Evolutionary conservation across 129 eudicot genomes (phyloP).

Genomic region (Deinandra increscens): DNA sequence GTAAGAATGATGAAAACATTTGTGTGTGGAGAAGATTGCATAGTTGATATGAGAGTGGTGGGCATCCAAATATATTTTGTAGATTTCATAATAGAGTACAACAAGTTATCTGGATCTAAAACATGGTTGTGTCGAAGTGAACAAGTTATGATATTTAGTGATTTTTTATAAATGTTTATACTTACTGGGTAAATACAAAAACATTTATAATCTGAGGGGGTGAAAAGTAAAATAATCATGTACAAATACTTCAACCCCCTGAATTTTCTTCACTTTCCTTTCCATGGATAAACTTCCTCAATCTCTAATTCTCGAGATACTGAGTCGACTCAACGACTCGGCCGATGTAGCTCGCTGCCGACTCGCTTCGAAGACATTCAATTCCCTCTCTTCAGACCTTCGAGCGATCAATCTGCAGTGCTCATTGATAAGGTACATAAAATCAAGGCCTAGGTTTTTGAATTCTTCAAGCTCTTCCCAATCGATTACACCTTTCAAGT

Average conservation of each 20-base stretch:
- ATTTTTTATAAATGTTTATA: too few species aligned
- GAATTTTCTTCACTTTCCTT: neutral
- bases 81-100: too few species aligned
- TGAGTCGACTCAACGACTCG: constrained; percentile 19
- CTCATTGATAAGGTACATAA: neutral
- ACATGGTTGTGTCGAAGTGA: too few species aligned
- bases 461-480: neutral
- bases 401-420: constrained; percentile 16
- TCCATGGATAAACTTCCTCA: neutral
- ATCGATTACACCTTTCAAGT: neutral
- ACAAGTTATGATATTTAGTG: too few species aligned
- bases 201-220: neutral
- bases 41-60: too few species aligned
- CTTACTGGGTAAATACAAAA: neutral
- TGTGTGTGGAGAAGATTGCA: too few species aligned
- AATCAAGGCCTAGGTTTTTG: constrained; percentile 11
- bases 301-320: neutral
- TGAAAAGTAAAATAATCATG: neutral
- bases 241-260: neutral
- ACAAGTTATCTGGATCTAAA: too few species aligned
- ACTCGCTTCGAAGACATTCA: neutral
- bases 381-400: neutral
- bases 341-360: constrained; percentile 16
- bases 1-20: too few species aligned
- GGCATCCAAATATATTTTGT: too few species aligned